These are phyloP conservation scores for Candida tetrigidarum DNA, from an alignment of 1,139 yeast genomes.

Conservation along the genomic window DNA sequence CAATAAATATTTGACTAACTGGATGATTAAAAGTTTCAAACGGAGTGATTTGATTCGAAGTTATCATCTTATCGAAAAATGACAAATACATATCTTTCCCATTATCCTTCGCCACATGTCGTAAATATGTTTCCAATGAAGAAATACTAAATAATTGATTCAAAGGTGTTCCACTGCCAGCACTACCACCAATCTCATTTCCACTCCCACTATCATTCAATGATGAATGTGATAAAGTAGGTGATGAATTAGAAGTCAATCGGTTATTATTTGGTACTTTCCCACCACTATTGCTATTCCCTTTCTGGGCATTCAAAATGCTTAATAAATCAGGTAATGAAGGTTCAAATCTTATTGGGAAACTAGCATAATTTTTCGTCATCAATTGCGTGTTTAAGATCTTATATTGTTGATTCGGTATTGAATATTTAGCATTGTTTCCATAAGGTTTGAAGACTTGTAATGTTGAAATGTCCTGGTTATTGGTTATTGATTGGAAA, in stretches of 20 bases:
- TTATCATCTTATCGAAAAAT: constrained; percentile 61
- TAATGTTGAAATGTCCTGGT: constrained; percentile 36
- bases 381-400: constrained; percentile 47
- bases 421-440: constrained; percentile 47
- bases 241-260: constrained; percentile 8
- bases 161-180: constrained; percentile 12
- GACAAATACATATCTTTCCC: constrained; percentile 52
- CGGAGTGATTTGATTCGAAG: constrained; percentile 68
- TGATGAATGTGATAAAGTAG: constrained; percentile 12
- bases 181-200: not conserved
- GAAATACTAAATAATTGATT: constrained; percentile 45
- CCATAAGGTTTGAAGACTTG: constrained; percentile 49
- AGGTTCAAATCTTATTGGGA: constrained; percentile 50
- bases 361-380: constrained; percentile 46
- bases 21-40: constrained; percentile 95
- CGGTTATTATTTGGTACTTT: not conserved
- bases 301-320: constrained; percentile 26
- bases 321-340: constrained; percentile 45
- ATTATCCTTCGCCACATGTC: constrained; percentile 19
- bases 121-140: constrained; percentile 40
- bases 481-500: constrained; percentile 36
- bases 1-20: constrained; percentile 71
- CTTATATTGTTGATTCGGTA: constrained; percentile 40
- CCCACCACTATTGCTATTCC: constrained; percentile 8
- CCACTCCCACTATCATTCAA: constrained; percentile 11